Base-by-base conservation (phyloP, 1,284 basidiomycete species). In the Cryptococcus maquisensis region DNA sequence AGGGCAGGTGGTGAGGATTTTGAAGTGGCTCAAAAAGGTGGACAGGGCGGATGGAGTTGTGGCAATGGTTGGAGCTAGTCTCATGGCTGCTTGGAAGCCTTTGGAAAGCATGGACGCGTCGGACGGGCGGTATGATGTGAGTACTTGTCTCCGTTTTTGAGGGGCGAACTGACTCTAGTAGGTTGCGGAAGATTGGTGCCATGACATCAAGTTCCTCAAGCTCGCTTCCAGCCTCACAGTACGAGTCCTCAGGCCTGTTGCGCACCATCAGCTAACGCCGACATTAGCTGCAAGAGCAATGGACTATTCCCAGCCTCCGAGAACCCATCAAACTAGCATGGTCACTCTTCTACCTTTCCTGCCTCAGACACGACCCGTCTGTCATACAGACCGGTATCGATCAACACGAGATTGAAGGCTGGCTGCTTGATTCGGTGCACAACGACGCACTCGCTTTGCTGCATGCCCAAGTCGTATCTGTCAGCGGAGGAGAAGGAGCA, bases 401-500 rank as follows among this genome's bases (percentile, higher is more conserved):
- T 56, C 85, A 86, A 2, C 86, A 88, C 51, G 83, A 87, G 51
- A 81, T 93, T 40, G 90, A 94, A 71, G 83, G 83, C 3, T 84
- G 89, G 60, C 83, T 92, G 20, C 86, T 85, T 81, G 85, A 84
- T 62, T 87, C 87, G 3, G 84, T 95, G 4, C 84, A 88, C 65
- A 86, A 85, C 4, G 90, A 90, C 62, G 86, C 87, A 2, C 90
- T 98, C 74, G 81, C 82, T 0, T 94, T 87, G 68, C 82, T 95
- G 15, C 72, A 77, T 0, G 57, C 65, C 4, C 40, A 79, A 79
- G 18, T 75, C 76, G 24, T 79, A 78, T 43, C 23, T 15, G 60
- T 66, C n/a, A 56, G 61, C 12, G 56, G 55, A 38, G 60, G 61
- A 46, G 68, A 70, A 37, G 61, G 63, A 21, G 37, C 44, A n/a